A percentile compares a stretch with the other conserved stretches of the same genome.
Evolutionary conservation across 192 early-diverging fungal species (phyloP).

Genomic region (Umbelopsis sp.): DNA sequence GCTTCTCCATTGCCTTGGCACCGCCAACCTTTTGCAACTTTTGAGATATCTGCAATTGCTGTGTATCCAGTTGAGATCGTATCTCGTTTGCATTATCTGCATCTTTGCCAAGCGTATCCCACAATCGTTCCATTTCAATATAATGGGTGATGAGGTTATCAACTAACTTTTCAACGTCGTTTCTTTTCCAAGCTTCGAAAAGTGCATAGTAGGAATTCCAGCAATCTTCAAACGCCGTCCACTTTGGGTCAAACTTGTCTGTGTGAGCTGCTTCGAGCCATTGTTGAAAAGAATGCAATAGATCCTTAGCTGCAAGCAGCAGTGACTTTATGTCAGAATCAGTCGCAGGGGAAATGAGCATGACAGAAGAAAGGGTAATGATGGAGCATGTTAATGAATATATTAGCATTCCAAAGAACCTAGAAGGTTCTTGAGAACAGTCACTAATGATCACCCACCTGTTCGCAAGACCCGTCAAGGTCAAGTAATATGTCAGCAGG

Average conservation of each 20-base stretch:
- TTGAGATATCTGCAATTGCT: slow-evolving; percentile 48
- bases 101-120: slow-evolving; percentile 57
- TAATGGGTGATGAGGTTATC: slow-evolving; percentile 67
- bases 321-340: slow-evolving; percentile 32
- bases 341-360: not conserved
- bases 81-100: slow-evolving; percentile 56
- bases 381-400: not conserved
- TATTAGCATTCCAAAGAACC: slow-evolving; percentile 18
- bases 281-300: slow-evolving; percentile 40
- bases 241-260: slow-evolving; percentile 18
- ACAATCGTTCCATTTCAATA: slow-evolving; percentile 66
- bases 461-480: slow-evolving; percentile 50
- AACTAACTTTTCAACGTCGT: slow-evolving; percentile 66
- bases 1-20: slow-evolving; percentile 25
- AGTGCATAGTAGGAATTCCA: slow-evolving; percentile 63
- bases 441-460: slow-evolving; percentile 42
- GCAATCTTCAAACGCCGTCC: slow-evolving; percentile 48
- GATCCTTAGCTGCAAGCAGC: slow-evolving; percentile 32
- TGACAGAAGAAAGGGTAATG: slow-evolving; percentile 5
- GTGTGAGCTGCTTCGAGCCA: slow-evolving; percentile 33
- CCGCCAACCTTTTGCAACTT: slow-evolving; percentile 37
- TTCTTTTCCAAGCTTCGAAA: slow-evolving; percentile 75
- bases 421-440: slow-evolving; percentile 4
- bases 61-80: slow-evolving; percentile 61
- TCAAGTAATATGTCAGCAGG: slow-evolving; percentile 62